Conservation (phyloP, 768 basidiomycete genomes). For the Royoungia palumana region DNA sequence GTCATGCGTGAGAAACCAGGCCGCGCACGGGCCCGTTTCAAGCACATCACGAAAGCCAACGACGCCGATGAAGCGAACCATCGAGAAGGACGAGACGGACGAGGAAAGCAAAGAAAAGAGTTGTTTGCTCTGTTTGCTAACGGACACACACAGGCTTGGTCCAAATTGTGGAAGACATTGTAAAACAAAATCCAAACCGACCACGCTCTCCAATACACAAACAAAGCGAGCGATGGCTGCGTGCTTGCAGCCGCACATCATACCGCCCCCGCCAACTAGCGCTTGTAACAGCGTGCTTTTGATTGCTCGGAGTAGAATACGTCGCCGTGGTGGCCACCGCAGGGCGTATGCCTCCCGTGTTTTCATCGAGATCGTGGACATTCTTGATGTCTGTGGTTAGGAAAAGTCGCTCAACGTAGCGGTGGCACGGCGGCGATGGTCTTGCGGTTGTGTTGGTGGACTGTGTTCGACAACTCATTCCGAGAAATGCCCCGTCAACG, state of each 20-base stretch:
- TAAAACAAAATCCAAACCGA: constrained; percentile 63
- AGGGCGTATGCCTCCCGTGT: no score
- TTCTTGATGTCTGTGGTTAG: no score
- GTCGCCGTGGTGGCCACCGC: no score
- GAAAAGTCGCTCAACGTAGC: no score
- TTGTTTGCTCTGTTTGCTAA: constrained; percentile 52
- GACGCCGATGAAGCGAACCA: constrained; percentile 13
- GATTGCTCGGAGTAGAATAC: no score
- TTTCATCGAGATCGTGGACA: no score
- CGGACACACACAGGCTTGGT: constrained; percentile 57
- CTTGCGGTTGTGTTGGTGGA: neutral
- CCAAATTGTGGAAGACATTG: constrained; percentile 73
- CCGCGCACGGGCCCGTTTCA: constrained; percentile 56
- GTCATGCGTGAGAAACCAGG: constrained; percentile 39
- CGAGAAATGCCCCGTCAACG: neutral
- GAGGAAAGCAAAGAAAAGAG: constrained; percentile 33
- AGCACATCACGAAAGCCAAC: constrained; percentile 24
- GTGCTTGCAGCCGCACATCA: no score
- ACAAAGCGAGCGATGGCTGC: constrained; percentile 25
- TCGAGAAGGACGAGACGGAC: constrained; percentile 28
- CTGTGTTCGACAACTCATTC: neutral
- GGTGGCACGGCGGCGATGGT: neutral
- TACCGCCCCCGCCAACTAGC: no score
- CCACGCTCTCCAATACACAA: constrained; percentile 42
- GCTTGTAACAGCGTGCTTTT: no score